phyloP scores from a whole-genome alignment of 192 early-diverging fungal genomes.

The Rhizophagus clarus region DNA sequence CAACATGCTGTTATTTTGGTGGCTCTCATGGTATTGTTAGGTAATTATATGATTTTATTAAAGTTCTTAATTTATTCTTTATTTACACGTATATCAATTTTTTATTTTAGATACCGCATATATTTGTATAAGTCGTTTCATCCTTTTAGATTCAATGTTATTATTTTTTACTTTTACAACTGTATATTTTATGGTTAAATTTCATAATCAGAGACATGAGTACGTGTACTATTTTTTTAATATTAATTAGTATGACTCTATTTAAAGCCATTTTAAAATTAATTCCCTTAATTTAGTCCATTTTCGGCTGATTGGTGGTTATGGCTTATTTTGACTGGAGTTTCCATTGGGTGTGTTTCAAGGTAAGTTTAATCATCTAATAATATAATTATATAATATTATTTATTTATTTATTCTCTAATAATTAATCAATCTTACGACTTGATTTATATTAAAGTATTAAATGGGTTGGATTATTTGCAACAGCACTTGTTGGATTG shows the following conservation, averaged over 20 bases:
- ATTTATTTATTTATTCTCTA: not conserved
- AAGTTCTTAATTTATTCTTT: not conserved
- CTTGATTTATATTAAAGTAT: conserved; percentile 52
- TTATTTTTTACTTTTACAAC: conserved; percentile 81
- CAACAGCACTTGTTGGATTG: conserved; percentile 85
- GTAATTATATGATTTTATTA: conserved; percentile 38
- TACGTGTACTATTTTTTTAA: conserved; percentile 29
- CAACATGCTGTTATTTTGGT: conserved; percentile 68
- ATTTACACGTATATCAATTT: not conserved
- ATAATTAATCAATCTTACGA: conserved; percentile 6
- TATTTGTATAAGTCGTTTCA: conserved; percentile 83
- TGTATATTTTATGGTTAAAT: conserved; percentile 67
- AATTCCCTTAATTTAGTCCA: conserved; percentile 47
- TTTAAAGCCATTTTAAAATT: not conserved
- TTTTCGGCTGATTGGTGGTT: conserved; percentile 89
- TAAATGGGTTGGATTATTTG: conserved; percentile 97
- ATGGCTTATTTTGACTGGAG: conserved; percentile 85
- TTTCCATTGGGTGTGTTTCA: conserved; percentile 80
- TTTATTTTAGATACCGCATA: conserved; percentile 65
- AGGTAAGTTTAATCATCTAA: conserved; percentile 50
- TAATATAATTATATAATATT: too few species aligned
- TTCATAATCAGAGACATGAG: conserved; percentile 74
- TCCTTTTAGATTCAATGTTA: conserved; percentile 94
- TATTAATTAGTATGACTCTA: not conserved
- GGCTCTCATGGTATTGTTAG: conserved; percentile 75